Conservation (phyloP, 192 early-diverging fungal genomes). For the Entomortierella lignicola region DNA sequence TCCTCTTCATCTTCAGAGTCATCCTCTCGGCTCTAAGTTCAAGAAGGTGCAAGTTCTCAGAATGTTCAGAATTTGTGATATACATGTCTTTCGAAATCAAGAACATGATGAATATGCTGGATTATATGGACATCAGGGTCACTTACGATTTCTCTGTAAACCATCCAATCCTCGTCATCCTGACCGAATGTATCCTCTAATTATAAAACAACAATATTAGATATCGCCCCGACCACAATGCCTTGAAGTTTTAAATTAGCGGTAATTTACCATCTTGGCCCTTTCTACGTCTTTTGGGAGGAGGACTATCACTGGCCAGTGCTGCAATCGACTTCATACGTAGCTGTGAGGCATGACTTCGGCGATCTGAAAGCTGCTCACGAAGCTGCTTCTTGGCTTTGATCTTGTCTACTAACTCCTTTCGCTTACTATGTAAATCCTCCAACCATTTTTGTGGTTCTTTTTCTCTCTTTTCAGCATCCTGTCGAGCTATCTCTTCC, state of each 20-base stretch:
- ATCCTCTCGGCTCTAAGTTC: conserved; percentile 74
- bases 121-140: neutral
- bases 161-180: conserved; percentile 92
- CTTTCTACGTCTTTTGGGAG: conserved; percentile 65
- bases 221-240: no score
- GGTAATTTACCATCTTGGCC: conserved; percentile 66
- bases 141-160: conserved; percentile 90
- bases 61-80: neutral
- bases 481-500: conserved; percentile 72
- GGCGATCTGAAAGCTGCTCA: conserved; percentile 86
- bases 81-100: neutral
- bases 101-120: neutral
- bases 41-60: neutral
- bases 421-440: conserved; percentile 67
- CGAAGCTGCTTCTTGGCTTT: conserved; percentile 74
- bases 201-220: neutral
- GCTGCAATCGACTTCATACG: conserved; percentile 90
- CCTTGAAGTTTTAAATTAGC: no score
- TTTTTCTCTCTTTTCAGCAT: conserved; percentile 75
- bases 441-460: conserved; percentile 82
- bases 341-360: conserved; percentile 86
- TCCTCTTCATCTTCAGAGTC: conserved; percentile 86
- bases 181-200: conserved; percentile 94
- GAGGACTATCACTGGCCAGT: conserved; percentile 72
- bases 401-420: conserved; percentile 74